phyloP scores from a whole-genome alignment of 2,329 filamentous ascomycete genomes.

The Colletotrichum lindemuthianum region DNA sequence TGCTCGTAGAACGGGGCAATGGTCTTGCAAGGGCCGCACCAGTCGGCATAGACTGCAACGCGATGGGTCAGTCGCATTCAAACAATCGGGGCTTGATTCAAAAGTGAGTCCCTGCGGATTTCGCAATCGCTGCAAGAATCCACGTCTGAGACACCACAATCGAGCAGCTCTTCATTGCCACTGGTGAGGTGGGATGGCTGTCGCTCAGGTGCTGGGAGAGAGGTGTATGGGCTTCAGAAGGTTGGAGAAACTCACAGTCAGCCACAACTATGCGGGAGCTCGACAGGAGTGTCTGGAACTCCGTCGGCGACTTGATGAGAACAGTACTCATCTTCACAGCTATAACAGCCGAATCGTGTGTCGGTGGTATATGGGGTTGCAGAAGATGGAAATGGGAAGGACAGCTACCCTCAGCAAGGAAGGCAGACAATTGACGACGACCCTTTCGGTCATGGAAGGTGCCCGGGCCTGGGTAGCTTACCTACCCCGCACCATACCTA shows the following conservation, averaged over 20 bases:
- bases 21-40: slow-evolving; percentile 84
- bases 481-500: slow-evolving; percentile 36
- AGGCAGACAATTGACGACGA: slow-evolving; percentile 12
- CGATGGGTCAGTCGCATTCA: slow-evolving; percentile 41
- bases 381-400: slow-evolving; percentile 28
- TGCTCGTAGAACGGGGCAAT: slow-evolving; percentile 87
- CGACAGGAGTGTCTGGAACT: slow-evolving; percentile 75
- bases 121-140: neutral
- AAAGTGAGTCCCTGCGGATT: neutral
- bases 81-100: neutral
- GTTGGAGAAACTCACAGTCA: slow-evolving; percentile 75
- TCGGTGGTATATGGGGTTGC: slow-evolving; percentile 15
- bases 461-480: slow-evolving; percentile 10
- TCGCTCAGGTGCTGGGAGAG: slow-evolving; percentile 40
- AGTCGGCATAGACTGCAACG: slow-evolving; percentile 82
- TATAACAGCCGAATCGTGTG: slow-evolving; percentile 29
- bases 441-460: slow-evolving; percentile 5
- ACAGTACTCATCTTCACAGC: slow-evolving; percentile 41
- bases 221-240: slow-evolving; percentile 32
- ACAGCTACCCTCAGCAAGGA: slow-evolving; percentile 28
- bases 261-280: slow-evolving; percentile 83
- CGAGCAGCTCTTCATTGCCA: neutral
- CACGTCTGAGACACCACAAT: neutral
- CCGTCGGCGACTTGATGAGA: slow-evolving; percentile 59
- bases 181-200: neutral